Conservation (phyloP, 1,284 basidiomycete genomes). For the Kwoniella shivajii region DNA sequence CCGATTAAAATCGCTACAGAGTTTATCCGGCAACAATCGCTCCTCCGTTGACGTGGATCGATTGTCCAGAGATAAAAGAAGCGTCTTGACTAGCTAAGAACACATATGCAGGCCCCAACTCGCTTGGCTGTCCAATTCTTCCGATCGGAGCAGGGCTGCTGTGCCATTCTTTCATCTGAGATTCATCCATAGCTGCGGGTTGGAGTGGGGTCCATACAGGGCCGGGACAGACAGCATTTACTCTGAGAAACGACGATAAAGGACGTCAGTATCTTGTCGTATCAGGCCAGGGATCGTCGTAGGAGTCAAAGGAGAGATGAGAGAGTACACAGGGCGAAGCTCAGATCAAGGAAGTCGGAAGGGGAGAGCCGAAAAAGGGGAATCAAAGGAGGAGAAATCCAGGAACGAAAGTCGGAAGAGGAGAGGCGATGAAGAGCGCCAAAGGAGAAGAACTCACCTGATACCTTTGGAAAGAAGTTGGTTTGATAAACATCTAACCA, state of each 20-base stretch:
- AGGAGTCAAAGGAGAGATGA: no score
- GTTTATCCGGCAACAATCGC: constrained; percentile 40
- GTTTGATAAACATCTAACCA: constrained; percentile 61
- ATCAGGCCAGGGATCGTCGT: no score
- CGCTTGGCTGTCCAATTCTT: constrained; percentile 53
- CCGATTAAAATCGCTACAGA: no score
- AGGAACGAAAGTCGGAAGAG: background rate
- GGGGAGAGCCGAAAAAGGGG: background rate
- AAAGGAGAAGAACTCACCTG: constrained; percentile 12
- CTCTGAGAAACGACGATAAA: background rate
- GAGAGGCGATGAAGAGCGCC: background rate
- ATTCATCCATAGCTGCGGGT: constrained; percentile 47
- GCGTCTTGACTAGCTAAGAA: constrained; percentile 51
- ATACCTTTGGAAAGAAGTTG: constrained; percentile 63
- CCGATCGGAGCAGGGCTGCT: constrained; percentile 46
- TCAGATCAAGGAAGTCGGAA: background rate
- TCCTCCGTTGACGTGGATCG: constrained; percentile 54
- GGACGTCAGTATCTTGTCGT: no score
- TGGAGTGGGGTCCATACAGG: constrained; percentile 48
- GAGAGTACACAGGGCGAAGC: no score
- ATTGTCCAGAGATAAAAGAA: constrained; percentile 49
- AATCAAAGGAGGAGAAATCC: background rate
- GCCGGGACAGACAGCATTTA: constrained; percentile 37
- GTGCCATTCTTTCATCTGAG: constrained; percentile 45
- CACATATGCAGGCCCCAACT: constrained; percentile 52